Evolutionary conservation across 495 filamentous ascomycete species (phyloP), one percentile per base, ranked within the genome.

Genomic region (Cercophora sp.): DNA sequence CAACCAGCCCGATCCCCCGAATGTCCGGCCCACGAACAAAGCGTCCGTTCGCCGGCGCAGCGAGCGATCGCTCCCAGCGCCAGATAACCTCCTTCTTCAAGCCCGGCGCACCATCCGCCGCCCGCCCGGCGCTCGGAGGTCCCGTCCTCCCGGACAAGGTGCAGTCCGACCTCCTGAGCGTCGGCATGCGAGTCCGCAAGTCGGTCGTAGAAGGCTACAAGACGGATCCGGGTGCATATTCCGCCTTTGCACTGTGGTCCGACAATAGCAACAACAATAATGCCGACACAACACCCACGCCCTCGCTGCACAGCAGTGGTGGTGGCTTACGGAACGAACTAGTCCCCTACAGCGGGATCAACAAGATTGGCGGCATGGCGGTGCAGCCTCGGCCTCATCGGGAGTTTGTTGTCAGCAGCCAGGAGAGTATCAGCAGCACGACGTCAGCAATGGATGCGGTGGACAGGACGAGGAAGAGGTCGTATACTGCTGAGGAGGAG

Each of bases 161-260:
- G 19, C 88, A 93, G 66, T 74, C 89, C 13, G 85, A 84, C 13
- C 83, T 96, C 11, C 74, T 96, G 3, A 85, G 77, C 53, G 91
- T 97, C 47, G 92, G 92, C 57, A 94, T 96, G 88, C 83, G 91
- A 27, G 80, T 97, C 45, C 85, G 92, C 54, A 96, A 97, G 69
- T 85, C 86, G 8, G 84, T 97, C 3, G 87, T 88, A 0, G 90
- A 96, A 52, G 92, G 92, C 46, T 95, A 96, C 74, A 94, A 92
- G 71, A 92, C 87, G 10, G 78, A 80, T 55, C 62, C 55, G 15
- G 35, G 19, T 2, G 10, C 29, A 52, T 71, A 79, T 63, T 67
- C 58, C 35, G 63, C 59, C 51, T 75, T 77, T 52, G 58, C 61
- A 5, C 67, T 79, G 11, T 79, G 74, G 69, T 54, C 68, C 32